Evolutionary conservation across 495 filamentous ascomycete species (phyloP), one percentile per base, ranked within the genome.

Genomic region (Podospora australis): DNA sequence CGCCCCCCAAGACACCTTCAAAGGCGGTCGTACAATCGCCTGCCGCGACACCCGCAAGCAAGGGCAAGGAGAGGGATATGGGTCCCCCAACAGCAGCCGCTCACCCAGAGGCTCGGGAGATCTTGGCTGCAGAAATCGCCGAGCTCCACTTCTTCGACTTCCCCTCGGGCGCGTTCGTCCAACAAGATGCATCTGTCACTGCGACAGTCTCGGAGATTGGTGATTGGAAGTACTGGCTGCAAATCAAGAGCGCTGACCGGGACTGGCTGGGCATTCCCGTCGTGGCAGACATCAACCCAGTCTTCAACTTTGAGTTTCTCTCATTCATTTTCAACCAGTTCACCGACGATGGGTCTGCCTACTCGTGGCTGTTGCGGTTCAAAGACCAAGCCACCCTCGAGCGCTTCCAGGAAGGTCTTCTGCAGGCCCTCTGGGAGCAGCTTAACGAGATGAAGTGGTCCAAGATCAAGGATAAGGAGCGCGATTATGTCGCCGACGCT

Each of bases 241-340:
- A 96, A 55, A 87, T 98, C 40, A 78, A 75, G 36, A 86, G 87
- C 52, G 66, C 72, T 20, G 82, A 90, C 14, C 81, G 78, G 49
- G 83, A 90, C 32, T 96, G 92, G 92, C 73, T 98, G 6, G 90
- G 90, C 19, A 88, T 94, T 55, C 77, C 81, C 16, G 80, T 98
- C 14, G 70, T 87, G 21, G 82, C 84, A 4, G 94, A 97, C 55
- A 86, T 97, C 60, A 98, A 98, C 58, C 94, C 92, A 0, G 92
- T 98, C 26, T 98, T 98, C 75, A 97, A 96, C 70, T 97, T 95
- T 53, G 92, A 97, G 67, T 96, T 88, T 54, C 73, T 95, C 16
- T 96, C 92, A 2, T 96, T 97, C 68, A 96, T 98, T 61, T 98
- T 98, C 76, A 97, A 97, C 60, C 88, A 96, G 59, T 97, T 95